Base-by-base conservation (phyloP, 345 rosid genomes). In the Limnanthes douglasii region DNA sequence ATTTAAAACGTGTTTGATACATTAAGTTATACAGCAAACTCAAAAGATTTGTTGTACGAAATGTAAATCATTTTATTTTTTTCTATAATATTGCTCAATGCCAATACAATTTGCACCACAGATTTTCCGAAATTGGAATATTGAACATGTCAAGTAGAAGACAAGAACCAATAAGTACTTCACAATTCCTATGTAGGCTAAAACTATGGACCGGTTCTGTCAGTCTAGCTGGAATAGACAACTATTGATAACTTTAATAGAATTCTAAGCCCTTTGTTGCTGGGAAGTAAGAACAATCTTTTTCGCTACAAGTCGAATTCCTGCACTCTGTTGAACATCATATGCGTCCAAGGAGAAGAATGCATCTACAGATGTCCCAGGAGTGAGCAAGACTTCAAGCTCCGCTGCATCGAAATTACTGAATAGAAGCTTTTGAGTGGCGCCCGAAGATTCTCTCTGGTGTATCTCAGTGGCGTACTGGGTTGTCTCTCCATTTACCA, bases 291-390 rank as follows among this genome's bases (percentile, higher is more conserved):
- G 49, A 41, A 79, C 41, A 58, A 83, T 15, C 39, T 72, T 72
- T 48, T 70, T 69, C 0, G 77, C 78, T 35, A 76, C 69, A 11
- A 77, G 48, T 16, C 81, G 68, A 26, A 88, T 75, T 36, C 97
- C 97, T 13, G 93, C 77, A 37, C 18, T 51, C 47, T 61, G 79
- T 45, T 60, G 84, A 58, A 65, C 79, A 51, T 79, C 97, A 37
- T 83, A 88, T 6, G 75, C 44, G 46, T 72, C 84, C 21, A 83
- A 34, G 32, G 78, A 60, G 54, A 88, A 38, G 59, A 50, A 79
- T n/a, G 73, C 69, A 50, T 88, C 93, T 4, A 83, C 45, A 17
- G 42, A 39, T 46, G 29, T 64, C 52, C 84, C 84, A 2, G 64
- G 36, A 3, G 16, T 48, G 31, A 79, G 21, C 36, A 67, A 43